Evolutionary conservation across 2,329 filamentous ascomycete genomes (phyloP), one percentile per base, ranked within the genome.

Genomic region (Talaromyces sp.): DNA sequence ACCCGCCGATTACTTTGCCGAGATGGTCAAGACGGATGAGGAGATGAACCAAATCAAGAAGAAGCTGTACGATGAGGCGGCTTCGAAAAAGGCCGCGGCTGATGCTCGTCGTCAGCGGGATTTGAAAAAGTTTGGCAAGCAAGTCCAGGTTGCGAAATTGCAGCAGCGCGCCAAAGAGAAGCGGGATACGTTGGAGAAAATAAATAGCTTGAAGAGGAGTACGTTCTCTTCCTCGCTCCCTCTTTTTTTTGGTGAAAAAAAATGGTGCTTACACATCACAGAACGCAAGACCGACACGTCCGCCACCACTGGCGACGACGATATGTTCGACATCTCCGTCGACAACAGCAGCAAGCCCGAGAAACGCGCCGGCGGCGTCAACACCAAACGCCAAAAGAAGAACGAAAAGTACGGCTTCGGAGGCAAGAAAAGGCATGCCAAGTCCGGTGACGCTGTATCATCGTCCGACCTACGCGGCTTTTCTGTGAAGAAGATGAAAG

Each of bases 41-140:
- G 95, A 97, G 77, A 99, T 99, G 95, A 90, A 90, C 73, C 93
- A 90, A 82, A 90, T 99, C 74, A 96, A 96, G 82, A 86, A 88
- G 71, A 96, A 96, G 83, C 81, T 98, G 70, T 84, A 96, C 64
- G 93, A 98, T 70, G 91, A 96, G 71, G 95, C 93, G 0, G 90
- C 93, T 11, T 83, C 86, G 63, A 96, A 96, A 83, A 96, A 96
- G 81, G 93, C 95, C 0, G 85, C 91, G 29, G 87, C 90, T 26
- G 95, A 99, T 77, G 95, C 95, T 7, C 86, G 92, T 73, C 92
- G 92, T 79, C 88, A 93, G 80, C 84, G 95, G 65, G 95, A 99
- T 75, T 82, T 98, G 70, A 98, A 97, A 87, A 99, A 98, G 80
- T 99, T 98, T 74, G 95, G 95, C 74, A 99, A 99, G 81, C 91